These are phyloP conservation scores for Aurantiochytrium sp. DNA, from an alignment of 108 stramenopile genomes.

Conservation along the genomic window DNA sequence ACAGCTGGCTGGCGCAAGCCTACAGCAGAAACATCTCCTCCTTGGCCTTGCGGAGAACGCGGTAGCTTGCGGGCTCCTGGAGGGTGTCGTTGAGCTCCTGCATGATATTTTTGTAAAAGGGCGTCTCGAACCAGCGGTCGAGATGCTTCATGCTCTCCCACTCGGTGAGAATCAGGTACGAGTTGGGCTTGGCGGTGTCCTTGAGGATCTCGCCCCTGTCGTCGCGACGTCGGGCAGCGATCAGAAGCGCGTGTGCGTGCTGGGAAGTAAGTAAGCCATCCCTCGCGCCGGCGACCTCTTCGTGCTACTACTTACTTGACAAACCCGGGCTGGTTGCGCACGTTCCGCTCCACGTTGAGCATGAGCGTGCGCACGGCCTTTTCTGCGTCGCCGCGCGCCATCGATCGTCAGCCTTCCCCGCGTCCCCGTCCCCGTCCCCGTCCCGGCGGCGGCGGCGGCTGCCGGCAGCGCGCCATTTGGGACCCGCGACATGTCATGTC, in stretches of 20 bases:
- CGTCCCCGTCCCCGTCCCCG: too few relatives aligned
- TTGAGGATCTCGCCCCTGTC: slow-evolving; percentile 29
- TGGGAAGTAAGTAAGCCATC: too few relatives aligned
- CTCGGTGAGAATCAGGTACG: slow-evolving; percentile 15
- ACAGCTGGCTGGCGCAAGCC: too few relatives aligned
- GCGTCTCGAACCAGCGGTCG: slow-evolving; percentile 19
- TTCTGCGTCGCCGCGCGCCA: background rate
- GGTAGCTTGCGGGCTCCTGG: slow-evolving; percentile 22
- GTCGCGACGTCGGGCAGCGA: background rate
- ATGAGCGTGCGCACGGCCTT: slow-evolving; percentile 9
- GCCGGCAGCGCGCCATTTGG: background rate
- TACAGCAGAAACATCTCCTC: slow-evolving; percentile 19
- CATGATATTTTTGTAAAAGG: slow-evolving; percentile 3
- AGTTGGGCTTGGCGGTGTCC: background rate
- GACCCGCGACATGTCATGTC: too few relatives aligned
- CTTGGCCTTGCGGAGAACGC: background rate
- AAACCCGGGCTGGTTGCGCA: slow-evolving; percentile 22
- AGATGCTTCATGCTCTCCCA: slow-evolving; percentile 29
- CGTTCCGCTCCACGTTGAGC: slow-evolving; percentile 14
- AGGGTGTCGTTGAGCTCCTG: background rate
- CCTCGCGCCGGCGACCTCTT: background rate
- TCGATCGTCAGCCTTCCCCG: background rate
- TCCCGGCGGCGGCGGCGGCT: background rate
- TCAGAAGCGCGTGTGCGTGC: too few relatives aligned
- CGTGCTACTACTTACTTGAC: background rate